phyloP scores from a whole-genome alignment of 73 alveolate species.

The Diophrys appendiculata region DNA sequence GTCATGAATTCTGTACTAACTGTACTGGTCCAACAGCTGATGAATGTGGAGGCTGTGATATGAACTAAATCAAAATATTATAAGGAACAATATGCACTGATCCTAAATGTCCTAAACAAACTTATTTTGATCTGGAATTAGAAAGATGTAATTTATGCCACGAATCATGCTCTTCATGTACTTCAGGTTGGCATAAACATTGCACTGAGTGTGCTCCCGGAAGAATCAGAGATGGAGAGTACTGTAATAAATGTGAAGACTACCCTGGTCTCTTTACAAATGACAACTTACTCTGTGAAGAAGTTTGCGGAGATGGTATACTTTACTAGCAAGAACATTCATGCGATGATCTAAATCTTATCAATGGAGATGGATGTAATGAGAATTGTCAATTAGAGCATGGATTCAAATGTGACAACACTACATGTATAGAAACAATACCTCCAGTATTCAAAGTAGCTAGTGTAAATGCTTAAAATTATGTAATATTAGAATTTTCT shows the following conservation, averaged over 20 bases:
- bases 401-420: background rate
- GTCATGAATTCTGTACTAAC: background rate
- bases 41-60: background rate
- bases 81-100: background rate
- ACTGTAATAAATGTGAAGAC: background rate
- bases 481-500: too few species aligned
- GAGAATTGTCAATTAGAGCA: background rate
- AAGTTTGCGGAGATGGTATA: background rate
- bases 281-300: background rate
- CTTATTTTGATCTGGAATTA: background rate
- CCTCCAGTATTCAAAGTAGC: too few species aligned
- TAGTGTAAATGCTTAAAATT: too few species aligned
- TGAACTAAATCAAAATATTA: too few species aligned
- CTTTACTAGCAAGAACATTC: background rate
- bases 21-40: background rate
- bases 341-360: background rate
- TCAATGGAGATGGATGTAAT: background rate
- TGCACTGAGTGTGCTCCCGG: background rate
- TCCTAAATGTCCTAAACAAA: background rate
- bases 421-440: background rate
- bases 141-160: background rate
- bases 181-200: background rate
- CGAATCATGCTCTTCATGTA: background rate
- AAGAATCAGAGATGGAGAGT: background rate
- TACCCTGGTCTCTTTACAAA: background rate